Conservation (phyloP, 2,329 filamentous ascomycete species). For the Epichloe aotearoae region DNA sequence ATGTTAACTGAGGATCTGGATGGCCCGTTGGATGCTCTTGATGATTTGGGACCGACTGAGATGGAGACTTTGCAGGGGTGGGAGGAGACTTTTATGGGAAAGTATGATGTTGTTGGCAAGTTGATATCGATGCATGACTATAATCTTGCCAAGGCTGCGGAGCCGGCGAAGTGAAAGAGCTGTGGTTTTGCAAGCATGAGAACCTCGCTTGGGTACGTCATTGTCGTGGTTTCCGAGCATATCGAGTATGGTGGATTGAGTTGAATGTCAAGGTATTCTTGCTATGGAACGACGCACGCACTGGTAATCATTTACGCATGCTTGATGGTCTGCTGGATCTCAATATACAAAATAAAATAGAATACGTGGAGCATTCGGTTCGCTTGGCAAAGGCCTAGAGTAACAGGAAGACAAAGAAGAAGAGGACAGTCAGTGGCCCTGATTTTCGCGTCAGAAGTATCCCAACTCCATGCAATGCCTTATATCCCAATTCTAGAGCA, state of each 20-base stretch:
- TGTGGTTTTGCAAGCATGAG: too few species aligned
- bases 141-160: constrained; percentile 7
- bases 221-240: too few species aligned
- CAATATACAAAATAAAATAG: not conserved
- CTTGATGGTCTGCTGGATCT: not conserved
- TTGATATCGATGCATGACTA: constrained; percentile 47
- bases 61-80: constrained; percentile 74
- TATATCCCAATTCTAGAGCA: constrained; percentile 8
- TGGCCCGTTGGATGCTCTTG: constrained; percentile 64
- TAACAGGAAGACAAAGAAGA: constrained; percentile 5
- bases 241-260: too few species aligned
- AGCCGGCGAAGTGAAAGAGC: not conserved
- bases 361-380: not conserved
- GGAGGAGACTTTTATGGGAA: constrained; percentile 87
- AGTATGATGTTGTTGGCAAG: constrained; percentile 89
- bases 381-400: not conserved
- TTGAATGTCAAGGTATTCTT: not conserved
- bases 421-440: constrained; percentile 8
- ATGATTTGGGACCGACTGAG: constrained; percentile 60
- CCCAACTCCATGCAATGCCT: constrained; percentile 24
- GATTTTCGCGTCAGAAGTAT: constrained; percentile 2
- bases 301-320: not conserved
- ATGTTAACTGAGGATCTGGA: constrained; percentile 90
- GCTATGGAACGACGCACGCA: constrained; percentile 1
- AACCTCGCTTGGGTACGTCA: too few species aligned